Conservation (phyloP, 2,329 filamentous ascomycete species). For the Rhynchosporium agropyri region DNA sequence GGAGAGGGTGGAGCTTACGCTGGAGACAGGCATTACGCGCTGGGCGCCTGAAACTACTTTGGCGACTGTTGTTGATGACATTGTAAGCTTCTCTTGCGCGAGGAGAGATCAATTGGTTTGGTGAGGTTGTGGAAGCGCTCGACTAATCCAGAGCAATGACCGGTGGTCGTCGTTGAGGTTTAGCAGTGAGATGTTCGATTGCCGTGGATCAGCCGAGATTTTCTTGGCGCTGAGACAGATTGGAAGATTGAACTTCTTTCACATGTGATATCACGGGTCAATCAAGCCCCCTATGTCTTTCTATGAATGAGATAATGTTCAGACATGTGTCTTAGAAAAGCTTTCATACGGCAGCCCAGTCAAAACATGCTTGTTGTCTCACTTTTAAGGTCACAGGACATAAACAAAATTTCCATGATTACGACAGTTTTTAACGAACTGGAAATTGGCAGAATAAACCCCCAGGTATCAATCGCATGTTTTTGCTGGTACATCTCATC, state of each 20-base stretch:
- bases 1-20: constrained; percentile 51
- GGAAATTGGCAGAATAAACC: neutral
- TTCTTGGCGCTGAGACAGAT: constrained; percentile 3
- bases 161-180: constrained; percentile 27
- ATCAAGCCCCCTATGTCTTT: too few species aligned
- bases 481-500: neutral
- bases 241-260: neutral
- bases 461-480: neutral
- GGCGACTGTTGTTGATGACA: constrained; percentile 53
- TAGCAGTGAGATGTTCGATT: constrained; percentile 2
- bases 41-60: constrained; percentile 61
- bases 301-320: too few species aligned
- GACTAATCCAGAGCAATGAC: neutral
- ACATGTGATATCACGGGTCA: too few species aligned
- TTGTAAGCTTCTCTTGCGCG: constrained; percentile 41
- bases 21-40: constrained; percentile 57
- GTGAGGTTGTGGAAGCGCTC: constrained; percentile 24
- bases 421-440: neutral
- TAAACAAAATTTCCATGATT: neutral
- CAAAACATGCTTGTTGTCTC: too few species aligned
- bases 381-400: too few species aligned
- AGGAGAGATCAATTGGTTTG: constrained; percentile 36
- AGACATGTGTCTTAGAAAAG: too few species aligned
- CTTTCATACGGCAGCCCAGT: too few species aligned
- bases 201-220: constrained; percentile 20